phyloP scores from a whole-genome alignment of 2,329 filamentous ascomycete genomes.

The Helotiales sp. region DNA sequence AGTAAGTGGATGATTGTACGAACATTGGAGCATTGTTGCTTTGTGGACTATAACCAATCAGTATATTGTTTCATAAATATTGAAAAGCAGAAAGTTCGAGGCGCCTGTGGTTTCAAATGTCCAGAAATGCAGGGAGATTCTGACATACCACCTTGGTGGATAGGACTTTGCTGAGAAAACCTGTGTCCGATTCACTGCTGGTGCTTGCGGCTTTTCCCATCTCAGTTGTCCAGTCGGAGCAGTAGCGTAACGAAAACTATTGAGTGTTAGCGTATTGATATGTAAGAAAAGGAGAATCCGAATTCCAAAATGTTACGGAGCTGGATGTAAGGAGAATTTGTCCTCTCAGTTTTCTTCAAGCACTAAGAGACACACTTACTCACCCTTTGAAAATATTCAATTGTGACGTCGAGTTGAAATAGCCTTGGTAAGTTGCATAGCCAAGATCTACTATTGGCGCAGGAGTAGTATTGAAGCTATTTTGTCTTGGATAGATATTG shows the following conservation, averaged over 20 bases:
- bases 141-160: constrained; percentile 33
- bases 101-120: too few relatives aligned
- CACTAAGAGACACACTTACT: too few relatives aligned
- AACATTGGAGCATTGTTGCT: constrained; percentile 36
- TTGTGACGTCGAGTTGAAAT: background rate
- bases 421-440: background rate
- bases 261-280: background rate
- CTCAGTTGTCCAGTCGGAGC: constrained; percentile 42
- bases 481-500: background rate
- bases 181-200: constrained; percentile 24
- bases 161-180: constrained; percentile 31
- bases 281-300: background rate
- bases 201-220: constrained; percentile 42
- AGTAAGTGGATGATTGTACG: background rate
- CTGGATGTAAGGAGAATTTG: too few relatives aligned
- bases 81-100: too few relatives aligned
- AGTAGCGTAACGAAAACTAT: constrained; percentile 24
- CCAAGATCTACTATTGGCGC: background rate
- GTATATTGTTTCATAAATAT: too few relatives aligned
- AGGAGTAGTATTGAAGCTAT: background rate
- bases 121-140: too few relatives aligned
- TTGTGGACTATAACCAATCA: too few relatives aligned
- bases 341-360: too few relatives aligned
- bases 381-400: background rate
- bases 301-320: background rate